These are phyloP conservation scores for Phalaenopsis hybrid DNA, from an alignment of 116 monocot genomes.

Conservation along the genomic window DNA sequence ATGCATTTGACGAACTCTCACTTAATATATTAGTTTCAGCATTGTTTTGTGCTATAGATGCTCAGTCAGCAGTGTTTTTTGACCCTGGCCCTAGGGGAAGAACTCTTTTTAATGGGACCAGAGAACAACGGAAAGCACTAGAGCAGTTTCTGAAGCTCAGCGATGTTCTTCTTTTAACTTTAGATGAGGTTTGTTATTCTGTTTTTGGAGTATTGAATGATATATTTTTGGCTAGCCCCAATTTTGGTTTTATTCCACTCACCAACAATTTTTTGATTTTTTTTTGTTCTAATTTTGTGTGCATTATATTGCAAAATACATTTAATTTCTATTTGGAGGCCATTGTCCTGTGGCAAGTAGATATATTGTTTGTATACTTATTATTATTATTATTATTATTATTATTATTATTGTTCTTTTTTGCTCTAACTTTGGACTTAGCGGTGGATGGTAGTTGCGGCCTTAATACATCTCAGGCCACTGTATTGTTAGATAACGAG, in stretches of 20 bases:
- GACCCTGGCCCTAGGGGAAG: constrained; percentile 87
- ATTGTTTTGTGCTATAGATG: constrained; percentile 59
- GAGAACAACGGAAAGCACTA: constrained; percentile 49
- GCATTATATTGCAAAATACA: neutral
- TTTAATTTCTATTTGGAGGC: too few species aligned
- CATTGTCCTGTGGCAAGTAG: too few species aligned
- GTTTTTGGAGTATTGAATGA: neutral
- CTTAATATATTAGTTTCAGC: constrained; percentile 62
- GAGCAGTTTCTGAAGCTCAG: constrained; percentile 54
- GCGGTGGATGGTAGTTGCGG: too few species aligned
- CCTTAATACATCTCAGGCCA: too few species aligned
- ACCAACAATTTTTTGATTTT: neutral
- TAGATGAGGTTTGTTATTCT: constrained; percentile 69
- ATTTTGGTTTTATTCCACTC: neutral
- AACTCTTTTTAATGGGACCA: constrained; percentile 53
- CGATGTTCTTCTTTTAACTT: constrained; percentile 92
- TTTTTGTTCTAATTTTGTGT: neutral
- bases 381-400: too few species aligned
- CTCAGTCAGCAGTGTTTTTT: constrained; percentile 81
- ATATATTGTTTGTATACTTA: too few species aligned
- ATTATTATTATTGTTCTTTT: too few species aligned
- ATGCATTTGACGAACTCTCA: constrained; percentile 84
- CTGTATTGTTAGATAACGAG: too few species aligned
- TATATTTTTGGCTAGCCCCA: neutral
- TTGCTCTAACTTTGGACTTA: too few species aligned